Evolutionary conservation across 2,329 filamentous ascomycete genomes (phyloP).

Genomic region (Arthroderma uncinatum): DNA sequence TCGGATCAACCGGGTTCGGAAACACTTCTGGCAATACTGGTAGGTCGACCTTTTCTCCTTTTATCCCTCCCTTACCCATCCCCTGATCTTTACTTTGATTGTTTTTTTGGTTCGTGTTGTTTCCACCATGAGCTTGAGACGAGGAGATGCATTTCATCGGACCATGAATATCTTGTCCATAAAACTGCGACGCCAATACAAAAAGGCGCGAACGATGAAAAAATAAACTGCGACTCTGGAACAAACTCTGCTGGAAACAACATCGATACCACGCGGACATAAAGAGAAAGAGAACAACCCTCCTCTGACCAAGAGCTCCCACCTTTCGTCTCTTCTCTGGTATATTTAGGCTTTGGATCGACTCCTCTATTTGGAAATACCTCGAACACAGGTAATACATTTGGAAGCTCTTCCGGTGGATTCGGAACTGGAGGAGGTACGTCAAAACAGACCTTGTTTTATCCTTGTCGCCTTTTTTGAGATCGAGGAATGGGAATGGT

Average conservation of each 20-base stretch:
- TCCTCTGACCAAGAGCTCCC: slow-evolving; percentile 3
- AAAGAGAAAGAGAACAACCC: slow-evolving; percentile 5
- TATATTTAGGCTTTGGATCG: slow-evolving; percentile 28
- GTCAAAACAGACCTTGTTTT: slow-evolving; percentile 10
- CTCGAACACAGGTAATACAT: slow-evolving; percentile 22
- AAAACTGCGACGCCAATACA: neutral
- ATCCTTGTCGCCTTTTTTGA: neutral
- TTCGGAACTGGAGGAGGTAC: slow-evolving; percentile 23
- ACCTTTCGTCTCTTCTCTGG: slow-evolving; percentile 7
- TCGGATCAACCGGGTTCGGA: slow-evolving; percentile 12
- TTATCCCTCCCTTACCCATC: neutral
- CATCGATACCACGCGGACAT: slow-evolving; percentile 1
- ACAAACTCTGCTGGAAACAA: slow-evolving; percentile 5
- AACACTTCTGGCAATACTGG: slow-evolving; percentile 11
- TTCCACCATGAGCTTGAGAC: slow-evolving; percentile 5
- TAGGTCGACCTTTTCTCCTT: slow-evolving; percentile 9
- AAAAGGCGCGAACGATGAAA: slow-evolving; percentile 5
- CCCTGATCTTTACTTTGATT: slow-evolving; percentile 2
- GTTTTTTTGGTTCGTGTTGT: slow-evolving; percentile 8
- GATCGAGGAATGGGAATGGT: neutral
- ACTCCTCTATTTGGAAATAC: slow-evolving; percentile 28
- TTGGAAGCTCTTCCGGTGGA: slow-evolving; percentile 17
- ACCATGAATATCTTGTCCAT: neutral
- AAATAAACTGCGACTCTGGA: slow-evolving; percentile 2
- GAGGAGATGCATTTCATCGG: slow-evolving; percentile 6